phyloP scores from a whole-genome alignment of 2,329 filamentous ascomycete species.

The Cladophialophora psammophila region DNA sequence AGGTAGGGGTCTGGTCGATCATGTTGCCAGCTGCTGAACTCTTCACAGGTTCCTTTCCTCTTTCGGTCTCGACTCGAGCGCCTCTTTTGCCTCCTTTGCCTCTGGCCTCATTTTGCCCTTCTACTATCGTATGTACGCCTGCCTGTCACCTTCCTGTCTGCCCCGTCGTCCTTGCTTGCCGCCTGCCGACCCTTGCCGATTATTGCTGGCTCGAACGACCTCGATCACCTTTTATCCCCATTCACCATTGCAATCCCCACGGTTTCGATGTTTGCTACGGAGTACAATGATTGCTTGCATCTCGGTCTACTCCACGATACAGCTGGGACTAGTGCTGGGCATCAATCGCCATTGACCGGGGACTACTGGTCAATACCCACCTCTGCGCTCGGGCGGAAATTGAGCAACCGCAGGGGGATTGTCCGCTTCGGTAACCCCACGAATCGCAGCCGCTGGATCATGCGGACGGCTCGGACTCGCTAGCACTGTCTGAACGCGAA shows the following conservation, averaged over 20 bases:
- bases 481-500: conserved; percentile 23
- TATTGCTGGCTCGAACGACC: not conserved
- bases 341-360: conserved; percentile 13
- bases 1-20: not conserved
- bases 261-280: not conserved
- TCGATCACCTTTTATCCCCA: not conserved
- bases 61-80: not conserved
- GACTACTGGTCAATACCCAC: conserved; percentile 22
- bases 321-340: conserved; percentile 23
- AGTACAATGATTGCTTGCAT: not conserved
- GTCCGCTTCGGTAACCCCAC: conserved; percentile 21
- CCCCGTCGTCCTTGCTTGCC: not conserved
- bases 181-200: not conserved
- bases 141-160: not conserved
- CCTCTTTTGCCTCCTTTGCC: conserved; percentile 2
- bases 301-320: conserved; percentile 12
- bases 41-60: not conserved
- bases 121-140: not conserved
- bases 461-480: conserved; percentile 23
- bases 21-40: conserved; percentile 2
- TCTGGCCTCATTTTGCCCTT: not conserved
- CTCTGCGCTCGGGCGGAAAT: conserved; percentile 29
- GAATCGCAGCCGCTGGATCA: conserved; percentile 27
- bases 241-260: not conserved
- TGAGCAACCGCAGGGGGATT: conserved; percentile 24